Base-by-base conservation (phyloP, 2,329 filamentous ascomycete species). In the Pseudogymnoascus sp. region DNA sequence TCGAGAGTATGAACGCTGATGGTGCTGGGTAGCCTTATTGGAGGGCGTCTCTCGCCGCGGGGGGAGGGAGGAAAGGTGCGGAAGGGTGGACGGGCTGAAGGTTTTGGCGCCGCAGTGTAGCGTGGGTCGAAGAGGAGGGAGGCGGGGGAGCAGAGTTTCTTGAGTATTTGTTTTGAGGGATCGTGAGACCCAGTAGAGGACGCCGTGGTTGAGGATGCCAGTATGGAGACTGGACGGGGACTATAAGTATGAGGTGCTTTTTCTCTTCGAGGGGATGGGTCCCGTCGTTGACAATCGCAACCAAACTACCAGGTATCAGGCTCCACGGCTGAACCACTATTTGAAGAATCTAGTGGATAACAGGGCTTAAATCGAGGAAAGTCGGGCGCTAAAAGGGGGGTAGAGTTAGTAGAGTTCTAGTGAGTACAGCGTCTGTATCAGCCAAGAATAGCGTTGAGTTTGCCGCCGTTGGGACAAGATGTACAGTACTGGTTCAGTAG, bases 111-210 rank as follows among this genome's bases (percentile, higher is more conserved):
- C 20, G 71, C 70, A n/a, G 73, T 74, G 64, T 71, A 70, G 64
- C 65, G 65, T 6, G 69, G 70, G 63, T 76, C 71, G 63, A 78
- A 80, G 9, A 79, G 70, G 54, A 78, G 64, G 60, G 70, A 71
- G 54, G 72, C 72, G 18, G 73, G 72, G 8, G 76, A 76, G 62
- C 66, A 67, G 61, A 73, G 73, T 57, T 69, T 67, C 59, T 64
- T 68, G 50, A 75, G 64, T 57, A 70, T 68, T 57, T 60, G 62
- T 41, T 66, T 64, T 65, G 41, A 59, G 60, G 65, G 67, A 63
- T 68, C 66, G 63, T 65, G 70, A 50, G 68, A 70, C 68, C 59
- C 66, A 65, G 67, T 63, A 57, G 54, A 58, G 59, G 69, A 70
- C 69, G 70, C 68, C 69, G 70, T 72, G 37, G 60, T 71, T 65